Conservation (phyloP, 2,329 filamentous ascomycete genomes). For the Sporothrix brasiliensis region DNA sequence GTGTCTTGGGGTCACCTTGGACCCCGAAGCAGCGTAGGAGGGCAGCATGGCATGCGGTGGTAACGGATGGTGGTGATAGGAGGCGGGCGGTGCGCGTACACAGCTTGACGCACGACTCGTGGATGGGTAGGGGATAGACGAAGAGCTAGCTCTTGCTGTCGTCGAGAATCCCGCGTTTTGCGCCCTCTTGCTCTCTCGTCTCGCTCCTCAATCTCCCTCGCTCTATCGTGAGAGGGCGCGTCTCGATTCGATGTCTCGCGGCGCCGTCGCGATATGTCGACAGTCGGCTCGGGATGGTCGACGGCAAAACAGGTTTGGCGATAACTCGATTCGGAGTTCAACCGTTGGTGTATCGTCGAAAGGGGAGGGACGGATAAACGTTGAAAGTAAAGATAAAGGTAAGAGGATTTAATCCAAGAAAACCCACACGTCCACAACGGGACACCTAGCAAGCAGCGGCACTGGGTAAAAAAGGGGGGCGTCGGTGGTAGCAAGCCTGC, state of each 20-base stretch:
- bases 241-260: conserved; percentile 4
- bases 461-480: conserved; percentile 7
- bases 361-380: conserved; percentile 14
- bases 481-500: neutral
- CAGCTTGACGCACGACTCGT: conserved; percentile 25
- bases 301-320: neutral
- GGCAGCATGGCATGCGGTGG: conserved; percentile 56
- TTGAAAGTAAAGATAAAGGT: neutral
- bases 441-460: conserved; percentile 18
- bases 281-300: neutral
- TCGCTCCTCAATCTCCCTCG: neutral
- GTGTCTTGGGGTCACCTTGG: conserved; percentile 84
- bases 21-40: conserved; percentile 58
- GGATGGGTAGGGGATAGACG: neutral
- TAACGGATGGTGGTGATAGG: neutral
- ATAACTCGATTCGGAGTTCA: conserved; percentile 8
- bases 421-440: conserved; percentile 13
- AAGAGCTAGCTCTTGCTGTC: conserved; percentile 21
- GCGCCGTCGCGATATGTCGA: neutral
- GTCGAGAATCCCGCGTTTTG: neutral
- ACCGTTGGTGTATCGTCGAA: conserved; percentile 20
- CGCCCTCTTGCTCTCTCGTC: neutral
- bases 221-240: neutral
- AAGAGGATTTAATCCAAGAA: neutral
- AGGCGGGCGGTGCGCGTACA: neutral